Evolutionary conservation across 768 basidiomycete species (phyloP).

Genomic region (Cystofilobasidium capitatum): DNA sequence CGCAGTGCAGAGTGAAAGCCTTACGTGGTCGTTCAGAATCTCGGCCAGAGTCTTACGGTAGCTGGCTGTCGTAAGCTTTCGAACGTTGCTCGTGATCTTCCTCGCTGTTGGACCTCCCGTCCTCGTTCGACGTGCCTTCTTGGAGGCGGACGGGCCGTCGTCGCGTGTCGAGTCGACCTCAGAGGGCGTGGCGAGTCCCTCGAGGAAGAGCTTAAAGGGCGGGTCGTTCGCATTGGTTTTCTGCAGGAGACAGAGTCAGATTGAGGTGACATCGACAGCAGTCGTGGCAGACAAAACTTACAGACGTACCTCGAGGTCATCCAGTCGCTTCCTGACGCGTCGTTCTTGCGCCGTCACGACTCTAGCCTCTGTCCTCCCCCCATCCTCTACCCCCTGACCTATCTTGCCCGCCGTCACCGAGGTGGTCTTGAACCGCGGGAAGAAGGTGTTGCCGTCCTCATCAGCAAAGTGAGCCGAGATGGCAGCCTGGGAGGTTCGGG

Average conservation of each 20-base stretch:
- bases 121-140: background rate
- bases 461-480: background rate
- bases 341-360: background rate
- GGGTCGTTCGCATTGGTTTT: background rate
- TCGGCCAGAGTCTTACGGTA: background rate
- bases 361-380: background rate
- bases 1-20: background rate
- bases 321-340: background rate
- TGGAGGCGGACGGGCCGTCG: background rate
- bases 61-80: background rate
- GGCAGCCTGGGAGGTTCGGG: background rate
- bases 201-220: background rate
- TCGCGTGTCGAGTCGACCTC: background rate
- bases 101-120: background rate
- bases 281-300: background rate
- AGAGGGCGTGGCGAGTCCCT: background rate
- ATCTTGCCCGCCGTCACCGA: no score
- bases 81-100: background rate
- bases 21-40: background rate
- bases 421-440: background rate
- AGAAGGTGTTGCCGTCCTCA: conserved; percentile 1
- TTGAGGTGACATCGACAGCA: background rate
- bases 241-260: background rate
- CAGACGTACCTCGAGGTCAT: background rate
- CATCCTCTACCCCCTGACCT: background rate